These are phyloP conservation scores for Erythrophleum ivorense DNA, from an alignment of 331 rosid genomes.

Conservation along the genomic window DNA sequence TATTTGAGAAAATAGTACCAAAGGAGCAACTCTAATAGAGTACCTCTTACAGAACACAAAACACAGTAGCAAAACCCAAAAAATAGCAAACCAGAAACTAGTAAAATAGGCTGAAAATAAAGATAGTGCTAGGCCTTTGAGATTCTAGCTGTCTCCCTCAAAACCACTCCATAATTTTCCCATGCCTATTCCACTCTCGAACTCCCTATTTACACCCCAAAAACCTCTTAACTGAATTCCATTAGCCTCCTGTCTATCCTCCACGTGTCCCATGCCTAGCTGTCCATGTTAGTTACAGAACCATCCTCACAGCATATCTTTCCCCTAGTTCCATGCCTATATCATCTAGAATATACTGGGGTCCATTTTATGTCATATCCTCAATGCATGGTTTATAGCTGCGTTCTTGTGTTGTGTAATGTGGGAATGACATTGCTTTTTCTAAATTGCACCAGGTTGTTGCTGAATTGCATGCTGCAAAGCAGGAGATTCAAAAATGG, in stretches of 20 bases:
- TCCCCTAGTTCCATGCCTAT: not conserved
- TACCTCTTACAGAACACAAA: not conserved
- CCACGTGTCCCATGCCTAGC: not conserved
- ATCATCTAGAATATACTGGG: not conserved
- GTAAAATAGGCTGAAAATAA: not conserved
- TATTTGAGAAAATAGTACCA: not conserved
- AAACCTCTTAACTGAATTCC: not conserved
- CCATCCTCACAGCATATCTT: too few species aligned
- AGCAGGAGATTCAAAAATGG: slow-evolving; percentile 74
- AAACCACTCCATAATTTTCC: not conserved
- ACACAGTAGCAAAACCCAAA: not conserved
- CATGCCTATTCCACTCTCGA: not conserved
- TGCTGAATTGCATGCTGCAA: slow-evolving; percentile 61
- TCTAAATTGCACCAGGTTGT: slow-evolving; percentile 52
- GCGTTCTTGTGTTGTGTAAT: not conserved
- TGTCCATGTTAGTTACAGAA: not conserved
- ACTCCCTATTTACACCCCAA: not conserved
- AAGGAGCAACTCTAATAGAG: not conserved
- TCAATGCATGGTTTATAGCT: not conserved
- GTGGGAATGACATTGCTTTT: slow-evolving; percentile 31
- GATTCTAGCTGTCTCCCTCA: not conserved
- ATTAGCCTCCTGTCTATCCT: not conserved
- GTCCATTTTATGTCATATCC: not conserved
- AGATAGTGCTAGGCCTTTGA: not conserved
- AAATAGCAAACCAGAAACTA: not conserved